Conservation (phyloP, 768 basidiomycete species). For the Chalciporus sphaerocephalus region DNA sequence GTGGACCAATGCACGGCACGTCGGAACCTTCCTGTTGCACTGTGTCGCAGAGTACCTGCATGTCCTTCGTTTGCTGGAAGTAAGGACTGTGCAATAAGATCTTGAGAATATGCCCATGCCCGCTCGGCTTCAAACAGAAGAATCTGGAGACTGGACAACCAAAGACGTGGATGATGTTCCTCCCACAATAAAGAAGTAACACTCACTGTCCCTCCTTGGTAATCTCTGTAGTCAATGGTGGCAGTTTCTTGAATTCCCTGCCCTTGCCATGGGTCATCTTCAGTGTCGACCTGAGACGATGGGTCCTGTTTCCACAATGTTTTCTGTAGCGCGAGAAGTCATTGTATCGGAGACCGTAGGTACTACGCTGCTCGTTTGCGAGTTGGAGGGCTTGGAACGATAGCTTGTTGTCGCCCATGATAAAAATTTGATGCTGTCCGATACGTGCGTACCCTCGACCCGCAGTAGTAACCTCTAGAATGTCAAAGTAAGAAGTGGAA, state of each 20-base stretch:
- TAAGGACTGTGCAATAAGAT: slow-evolving; percentile 53
- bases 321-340: slow-evolving; percentile 89
- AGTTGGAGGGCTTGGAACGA: slow-evolving; percentile 65
- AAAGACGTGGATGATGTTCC: slow-evolving; percentile 9
- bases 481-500: slow-evolving; percentile 18
- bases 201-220: slow-evolving; percentile 84
- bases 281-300: slow-evolving; percentile 77
- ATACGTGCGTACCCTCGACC: not conserved
- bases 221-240: slow-evolving; percentile 59
- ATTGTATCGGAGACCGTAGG: slow-evolving; percentile 88
- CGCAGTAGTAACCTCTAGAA: slow-evolving; percentile 1
- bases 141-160: slow-evolving; percentile 61
- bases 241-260: slow-evolving; percentile 83
- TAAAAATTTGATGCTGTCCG: not conserved
- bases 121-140: slow-evolving; percentile 88
- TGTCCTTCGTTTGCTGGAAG: slow-evolving; percentile 48
- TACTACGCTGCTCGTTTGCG: slow-evolving; percentile 82
- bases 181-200: not conserved
- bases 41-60: slow-evolving; percentile 59
- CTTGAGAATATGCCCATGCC: slow-evolving; percentile 87
- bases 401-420: slow-evolving; percentile 27
- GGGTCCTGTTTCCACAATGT: slow-evolving; percentile 88
- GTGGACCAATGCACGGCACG: slow-evolving; percentile 77
- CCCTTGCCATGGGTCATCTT: slow-evolving; percentile 88
- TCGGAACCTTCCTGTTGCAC: slow-evolving; percentile 75